A percentile compares a stretch with the other conserved stretches of the same genome.
Evolutionary conservation across 805 yeast genomes (phyloP).

Genomic region (Priceomyces haplophilus): DNA sequence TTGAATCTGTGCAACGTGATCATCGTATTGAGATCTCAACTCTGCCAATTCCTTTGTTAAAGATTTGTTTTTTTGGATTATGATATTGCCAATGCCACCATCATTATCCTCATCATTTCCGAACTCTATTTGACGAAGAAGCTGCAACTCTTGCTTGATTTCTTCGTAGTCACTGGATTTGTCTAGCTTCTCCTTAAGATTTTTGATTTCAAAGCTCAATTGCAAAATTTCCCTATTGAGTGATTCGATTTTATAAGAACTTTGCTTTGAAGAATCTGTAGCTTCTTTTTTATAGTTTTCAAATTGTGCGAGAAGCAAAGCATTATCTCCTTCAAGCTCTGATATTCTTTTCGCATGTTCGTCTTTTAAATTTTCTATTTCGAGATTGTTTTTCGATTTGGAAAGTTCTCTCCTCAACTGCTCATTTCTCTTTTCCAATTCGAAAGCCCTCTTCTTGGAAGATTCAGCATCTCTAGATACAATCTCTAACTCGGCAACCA

Average conservation of each 20-base stretch:
- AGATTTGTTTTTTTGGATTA: conserved; percentile 68
- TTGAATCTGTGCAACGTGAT: conserved; percentile 37
- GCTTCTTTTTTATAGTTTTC: conserved; percentile 45
- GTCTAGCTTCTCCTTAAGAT: conserved; percentile 48
- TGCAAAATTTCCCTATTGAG: conserved; percentile 46
- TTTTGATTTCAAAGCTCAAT: conserved; percentile 48
- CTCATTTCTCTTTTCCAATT: conserved; percentile 76
- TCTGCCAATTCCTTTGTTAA: conserved; percentile 68
- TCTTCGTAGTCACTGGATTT: conserved; percentile 73
- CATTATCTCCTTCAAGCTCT: conserved; percentile 69
- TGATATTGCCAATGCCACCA: conserved; percentile 50
- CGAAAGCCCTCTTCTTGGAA: conserved; percentile 62
- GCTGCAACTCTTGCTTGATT: conserved; percentile 68
- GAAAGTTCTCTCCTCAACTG: conserved; percentile 66
- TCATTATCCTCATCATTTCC: conserved; percentile 45
- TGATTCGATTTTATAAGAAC: conserved; percentile 33
- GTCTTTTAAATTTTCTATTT: conserved; percentile 39
- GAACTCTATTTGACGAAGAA: conserved; percentile 73
- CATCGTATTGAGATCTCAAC: conserved; percentile 57
- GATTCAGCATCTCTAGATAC: conserved; percentile 73
- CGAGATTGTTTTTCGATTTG: conserved; percentile 46
- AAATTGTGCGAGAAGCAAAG: conserved; percentile 54
- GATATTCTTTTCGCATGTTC: conserved; percentile 44
- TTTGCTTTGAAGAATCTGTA: conserved; percentile 18
- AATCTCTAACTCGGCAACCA: conserved; percentile 56